Conservation (phyloP, 2,329 filamentous ascomycete species). For the Triangularia setosa region DNA sequence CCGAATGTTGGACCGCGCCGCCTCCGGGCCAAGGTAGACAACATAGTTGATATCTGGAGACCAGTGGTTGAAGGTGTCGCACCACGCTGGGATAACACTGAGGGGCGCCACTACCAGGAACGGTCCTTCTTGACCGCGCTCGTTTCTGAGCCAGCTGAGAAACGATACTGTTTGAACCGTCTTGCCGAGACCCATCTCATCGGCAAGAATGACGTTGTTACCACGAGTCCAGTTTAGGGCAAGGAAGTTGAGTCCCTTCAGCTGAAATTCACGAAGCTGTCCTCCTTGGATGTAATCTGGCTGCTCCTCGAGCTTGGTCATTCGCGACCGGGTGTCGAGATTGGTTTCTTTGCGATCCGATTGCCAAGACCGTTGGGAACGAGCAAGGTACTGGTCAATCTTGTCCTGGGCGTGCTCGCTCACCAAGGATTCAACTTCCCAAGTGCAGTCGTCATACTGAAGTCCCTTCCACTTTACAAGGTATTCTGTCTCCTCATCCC, state of each 20-base stretch:
- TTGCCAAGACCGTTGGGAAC: conserved; percentile 72
- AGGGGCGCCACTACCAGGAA: conserved; percentile 96
- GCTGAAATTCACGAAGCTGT: conserved; percentile 85
- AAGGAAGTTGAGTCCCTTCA: conserved; percentile 91
- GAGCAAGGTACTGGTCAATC: conserved; percentile 87
- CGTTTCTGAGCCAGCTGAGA: conserved; percentile 93
- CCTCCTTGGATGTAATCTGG: conserved; percentile 82
- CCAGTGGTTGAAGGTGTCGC: conserved; percentile 96
- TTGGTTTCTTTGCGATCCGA: conserved; percentile 78
- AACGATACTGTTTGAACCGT: conserved; percentile 97
- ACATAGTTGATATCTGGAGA: conserved; percentile 95
- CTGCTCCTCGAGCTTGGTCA: conserved; percentile 71
- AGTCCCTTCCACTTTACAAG: conserved; percentile 96
- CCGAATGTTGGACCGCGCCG: conserved; percentile 79
- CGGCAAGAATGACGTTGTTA: conserved; percentile 94
- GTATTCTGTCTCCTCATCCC: conserved; percentile 80
- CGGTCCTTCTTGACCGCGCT: conserved; percentile 83
- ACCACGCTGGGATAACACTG: conserved; percentile 97
- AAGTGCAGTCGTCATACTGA: conserved; percentile 90
- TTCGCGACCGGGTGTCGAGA: conserved; percentile 68
- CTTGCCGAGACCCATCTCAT: conserved; percentile 98
- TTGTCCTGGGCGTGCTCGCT: conserved; percentile 77
- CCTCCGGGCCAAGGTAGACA: conserved; percentile 88
- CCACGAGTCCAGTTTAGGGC: conserved; percentile 92
- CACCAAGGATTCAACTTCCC: conserved; percentile 76